Evolutionary conservation across 2,329 filamentous ascomycete species (phyloP), one percentile per base, ranked within the genome.

Genomic region (Lecanicillium sp.): DNA sequence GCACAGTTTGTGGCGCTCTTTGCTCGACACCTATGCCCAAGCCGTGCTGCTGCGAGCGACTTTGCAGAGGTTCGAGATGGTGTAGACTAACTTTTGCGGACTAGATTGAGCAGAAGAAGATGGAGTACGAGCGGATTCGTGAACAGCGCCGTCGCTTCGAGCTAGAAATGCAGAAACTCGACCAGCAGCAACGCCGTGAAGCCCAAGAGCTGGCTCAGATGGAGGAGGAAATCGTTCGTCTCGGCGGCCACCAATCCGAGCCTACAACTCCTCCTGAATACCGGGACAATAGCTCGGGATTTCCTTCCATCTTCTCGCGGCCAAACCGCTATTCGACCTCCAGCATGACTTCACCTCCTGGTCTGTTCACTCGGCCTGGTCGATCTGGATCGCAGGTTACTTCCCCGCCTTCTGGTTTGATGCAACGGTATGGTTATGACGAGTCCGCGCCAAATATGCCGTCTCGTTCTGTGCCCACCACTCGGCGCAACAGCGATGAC

Each of bases 201-300:
- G 87, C 89, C 57, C 77, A 84, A 51, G 88, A 95, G 56, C 80
- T 94, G 52, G 79, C 84, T 42, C 81, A 86, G 58, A 84, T 97
- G 67, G 83, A 88, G 53, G 81, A 87, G 50, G 85, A 92, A 50
- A 72, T 94, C 41, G 71, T 72, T 42, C 58, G 71, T 52, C 63
- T 71, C 45, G 71, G 79, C 44, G 85, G 85, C 39, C 84, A 89
- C 53, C 86, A 94, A 57, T 95, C 87, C 51, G 90, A 97, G 64
- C 92, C 92, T 13, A 96, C 92, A 2, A 98, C 92, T 17, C 92
- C 92, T 17, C 92, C 92, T 22, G 92, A 97, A 60, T 90, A 92
- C 60, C 82, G 81, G 51, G 87, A 94, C 48, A 79, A 66, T 11
- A 60, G 60, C 42, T 69, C 77, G 45, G 82, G 81, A 31, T 90